Evolutionary conservation across 1,139 yeast genomes (phyloP), one percentile per base, ranked within the genome.

Genomic region (Suhomyces panamericanus): DNA sequence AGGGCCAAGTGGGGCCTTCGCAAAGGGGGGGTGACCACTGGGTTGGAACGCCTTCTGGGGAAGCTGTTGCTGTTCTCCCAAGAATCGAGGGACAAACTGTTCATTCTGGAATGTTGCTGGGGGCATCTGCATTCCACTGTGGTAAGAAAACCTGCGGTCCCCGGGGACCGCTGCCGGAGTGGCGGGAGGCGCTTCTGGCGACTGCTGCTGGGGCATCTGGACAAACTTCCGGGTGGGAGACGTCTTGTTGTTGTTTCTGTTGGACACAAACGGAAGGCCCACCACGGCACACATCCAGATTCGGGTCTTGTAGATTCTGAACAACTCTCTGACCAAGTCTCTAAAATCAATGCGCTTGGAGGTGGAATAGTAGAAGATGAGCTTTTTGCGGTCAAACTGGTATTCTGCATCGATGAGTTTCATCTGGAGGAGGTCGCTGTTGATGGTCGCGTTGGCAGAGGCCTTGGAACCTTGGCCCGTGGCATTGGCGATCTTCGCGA

Each of bases 401-500:
- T 60, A 62, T 49, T 62, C 66, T 1, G 62, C 61, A 32, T 60
- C 63, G 38, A 62, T 53, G 42, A 62, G 47, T 43, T 53, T 56
- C 61, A 62, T 58, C 41, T 56, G 60, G 26, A 48, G 47, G 47
- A 59, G 46, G 41, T 58, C 62, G 37, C 37, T 29, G 38, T 47
- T 38, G 41, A 44, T 27, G 38, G 46, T 16, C 6, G 34, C 14
- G 22, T 31, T 38, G 3, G 45, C 45, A 33, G 42, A 30, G 37
- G 33, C 26, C 24, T 39, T 42, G 11, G 47, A 42, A 34, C 32
- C 39, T 22, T 32, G 44, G 24, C 43, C 39, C 10, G 45, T 43
- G n/a, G 53, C 50, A 48, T 60, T 81, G 44, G 76, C 69, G 29
- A 84, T 84, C 58, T 83, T 85, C 39, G 82, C 75, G 49, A 78